Evolutionary conservation across 176 grass and related monocot species (phyloP), one percentile per base, ranked within the genome.

Genomic region (Carex cristatella): DNA sequence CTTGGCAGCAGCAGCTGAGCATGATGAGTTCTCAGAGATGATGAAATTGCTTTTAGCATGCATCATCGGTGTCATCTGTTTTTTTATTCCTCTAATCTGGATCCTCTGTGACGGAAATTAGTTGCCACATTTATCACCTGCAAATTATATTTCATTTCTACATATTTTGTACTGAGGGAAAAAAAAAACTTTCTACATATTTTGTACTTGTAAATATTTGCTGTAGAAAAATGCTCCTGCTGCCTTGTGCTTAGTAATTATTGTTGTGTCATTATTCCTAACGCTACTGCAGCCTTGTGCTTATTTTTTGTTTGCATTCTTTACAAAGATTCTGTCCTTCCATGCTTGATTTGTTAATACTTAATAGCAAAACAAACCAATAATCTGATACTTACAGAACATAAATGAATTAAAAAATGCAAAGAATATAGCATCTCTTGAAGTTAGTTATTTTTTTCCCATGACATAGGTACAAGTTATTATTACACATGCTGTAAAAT

Each of bases 1-100:
- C 44, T 48, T 42, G 40, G 40, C 40, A 42, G 33, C 33, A 35
- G 33, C 33, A 35, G 38, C 23, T 78, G 51, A 78, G 27, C 74
- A 78, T 78, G 74, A 78, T 78, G 74, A 78, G 74, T 55, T 78
- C 28, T 57, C 74, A 78, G 74, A 78, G 74, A 78, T 78, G 74
- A 78, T 78, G 74, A 30, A 78, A 78, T 56, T 78, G 74, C 74
- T 78, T 78, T 78, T 78, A 56, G 74, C 74, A 78, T 57, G 74
- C 74, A 78, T 78, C 74, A 78, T 78, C 74, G 28, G 51, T 78
- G 51, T 78, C 74, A 57, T 57, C 74, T 78, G 12, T 8, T 78
- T 51, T 32, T 57, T 33, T 56, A 56, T 5, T 30, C 4, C 1
- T 78, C 51, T 16, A 35, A 3, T 57, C 28, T 15, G 28, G 51